phyloP scores from a whole-genome alignment of 2,329 filamentous ascomycete species.

The Cladosporium colombiae region DNA sequence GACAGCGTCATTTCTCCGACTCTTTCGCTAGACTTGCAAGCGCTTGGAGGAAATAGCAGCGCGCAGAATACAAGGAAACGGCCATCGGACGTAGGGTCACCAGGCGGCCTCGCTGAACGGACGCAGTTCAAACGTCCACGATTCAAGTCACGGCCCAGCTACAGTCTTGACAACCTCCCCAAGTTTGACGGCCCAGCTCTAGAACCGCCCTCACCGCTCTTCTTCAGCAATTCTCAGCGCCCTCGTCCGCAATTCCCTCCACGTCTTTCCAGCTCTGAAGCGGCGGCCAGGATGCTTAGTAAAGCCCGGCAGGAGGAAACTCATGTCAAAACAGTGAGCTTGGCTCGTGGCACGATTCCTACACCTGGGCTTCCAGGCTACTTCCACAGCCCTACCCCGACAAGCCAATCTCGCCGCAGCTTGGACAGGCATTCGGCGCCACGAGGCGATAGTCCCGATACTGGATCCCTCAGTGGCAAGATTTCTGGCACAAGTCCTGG shows the following conservation, averaged over 20 bases:
- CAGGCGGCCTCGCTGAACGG: constrained; percentile 3
- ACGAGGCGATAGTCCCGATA: constrained; percentile 33
- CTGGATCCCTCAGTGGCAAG: constrained; percentile 23
- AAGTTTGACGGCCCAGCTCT: constrained; percentile 24
- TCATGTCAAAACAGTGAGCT: constrained; percentile 54
- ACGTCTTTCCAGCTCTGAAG: constrained; percentile 60
- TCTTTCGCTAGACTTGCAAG: background rate
- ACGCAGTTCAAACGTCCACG: constrained; percentile 24
- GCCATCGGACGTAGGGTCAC: constrained; percentile 6
- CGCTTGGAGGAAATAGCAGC: background rate
- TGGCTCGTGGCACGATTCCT: constrained; percentile 49
- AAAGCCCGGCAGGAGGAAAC: constrained; percentile 52
- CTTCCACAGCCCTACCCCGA: constrained; percentile 4
- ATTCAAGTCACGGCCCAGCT: constrained; percentile 25
- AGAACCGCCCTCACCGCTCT: constrained; percentile 52
- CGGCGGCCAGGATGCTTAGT: constrained; percentile 59
- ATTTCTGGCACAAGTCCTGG: constrained; percentile 39
- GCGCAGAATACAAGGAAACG: constrained; percentile 2
- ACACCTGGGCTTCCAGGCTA: constrained; percentile 41
- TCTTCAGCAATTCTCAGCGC: constrained; percentile 51
- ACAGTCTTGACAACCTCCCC: constrained; percentile 30
- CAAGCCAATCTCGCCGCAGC: constrained; percentile 47
- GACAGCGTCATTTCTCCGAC: background rate
- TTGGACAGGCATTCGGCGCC: constrained; percentile 34
- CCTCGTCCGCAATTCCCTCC: constrained; percentile 48